Base-by-base conservation (phyloP, 345 rosid species). In the Mallotus nudiflorus region DNA sequence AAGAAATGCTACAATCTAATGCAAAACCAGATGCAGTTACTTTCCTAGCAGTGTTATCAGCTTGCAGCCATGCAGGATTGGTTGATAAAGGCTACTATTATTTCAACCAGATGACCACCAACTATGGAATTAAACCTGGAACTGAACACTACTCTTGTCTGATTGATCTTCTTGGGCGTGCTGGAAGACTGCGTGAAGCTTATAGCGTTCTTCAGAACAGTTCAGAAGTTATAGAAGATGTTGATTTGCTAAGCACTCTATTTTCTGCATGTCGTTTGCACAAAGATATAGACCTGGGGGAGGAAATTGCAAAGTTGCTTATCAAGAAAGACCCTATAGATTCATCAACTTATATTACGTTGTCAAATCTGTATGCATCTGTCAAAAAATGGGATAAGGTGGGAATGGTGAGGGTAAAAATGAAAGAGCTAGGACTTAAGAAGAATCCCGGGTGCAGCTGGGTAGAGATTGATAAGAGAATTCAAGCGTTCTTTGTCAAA, bases 401-500 rank as follows among this genome's bases (percentile, higher is more conserved):
- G n/a, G 57, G 86, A 1, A 65, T 67, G 65, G 82, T 85, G 69
- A 88, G 96, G 63, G 28, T 62, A 50, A 88, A 83, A 78, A 85
- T 86, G 86, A 84, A 82, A 75, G 86, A 84, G 75, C 64, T 84
- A 48, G 84, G 91, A 13, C 33, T 86, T 76, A 86, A 19, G 77
- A 88, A 88, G 85, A 88, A 77, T 59, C 92, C 91, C 1, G 91
- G 93, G 8, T 89, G 89, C 71, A 86, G 96, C 71, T 92, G 96
- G 92, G 87, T 88, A 62, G 96, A 89, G 82, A 82, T 89, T 66
- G 80, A 82, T 55, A 70, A 74, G 73, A 82, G 35, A 73, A 80
- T 85, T 61, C 83, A 80, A 2, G 74, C 81, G 31, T 91, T 91
- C 75, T 80, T 80, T 24, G 77, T 70, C 19, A 86, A 80, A 61